Evolutionary conservation across 2,329 filamentous ascomycete species (phyloP).

Genomic region (Aspergillus felis): DNA sequence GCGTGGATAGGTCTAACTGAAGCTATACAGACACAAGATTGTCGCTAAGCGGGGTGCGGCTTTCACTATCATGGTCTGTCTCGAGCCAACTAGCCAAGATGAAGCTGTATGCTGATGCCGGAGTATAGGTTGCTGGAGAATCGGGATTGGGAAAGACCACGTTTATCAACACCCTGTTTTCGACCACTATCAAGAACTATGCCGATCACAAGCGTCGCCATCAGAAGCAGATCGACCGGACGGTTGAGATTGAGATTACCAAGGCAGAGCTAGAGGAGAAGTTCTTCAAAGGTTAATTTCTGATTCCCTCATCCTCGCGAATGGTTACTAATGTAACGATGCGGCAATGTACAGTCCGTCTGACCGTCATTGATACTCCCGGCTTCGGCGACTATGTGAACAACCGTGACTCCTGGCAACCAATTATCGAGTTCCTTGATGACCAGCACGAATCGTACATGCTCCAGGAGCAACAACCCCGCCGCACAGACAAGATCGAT

Average conservation of each 20-base stretch:
- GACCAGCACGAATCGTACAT: conserved; percentile 99
- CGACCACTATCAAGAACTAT: conserved; percentile 99
- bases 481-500: conserved; percentile 97
- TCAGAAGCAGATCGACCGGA: conserved; percentile 99
- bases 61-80: conserved; percentile 95
- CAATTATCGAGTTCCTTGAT: conserved; percentile 99
- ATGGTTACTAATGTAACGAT: conserved; percentile 14
- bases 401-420: conserved; percentile 99
- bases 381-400: conserved; percentile 99
- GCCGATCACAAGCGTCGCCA: conserved; percentile 99
- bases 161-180: conserved; percentile 99
- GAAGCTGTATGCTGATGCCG: conserved; percentile 22
- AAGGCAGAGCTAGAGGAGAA: conserved; percentile 99
- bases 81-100: not conserved
- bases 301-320: not conserved
- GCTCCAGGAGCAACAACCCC: conserved; percentile 99
- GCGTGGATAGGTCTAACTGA: conserved; percentile 19
- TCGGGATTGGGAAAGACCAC: conserved; percentile 98
- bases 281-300: conserved; percentile 90
- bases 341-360: conserved; percentile 64
- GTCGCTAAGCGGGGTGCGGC: conserved; percentile 84
- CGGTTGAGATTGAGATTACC: conserved; percentile 99
- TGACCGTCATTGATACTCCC: conserved; percentile 98
- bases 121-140: conserved; percentile 83
- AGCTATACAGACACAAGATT: conserved; percentile 60